phyloP scores from a whole-genome alignment of 148 eudicot genomes.

The Rhododendron williamsianum region DNA sequence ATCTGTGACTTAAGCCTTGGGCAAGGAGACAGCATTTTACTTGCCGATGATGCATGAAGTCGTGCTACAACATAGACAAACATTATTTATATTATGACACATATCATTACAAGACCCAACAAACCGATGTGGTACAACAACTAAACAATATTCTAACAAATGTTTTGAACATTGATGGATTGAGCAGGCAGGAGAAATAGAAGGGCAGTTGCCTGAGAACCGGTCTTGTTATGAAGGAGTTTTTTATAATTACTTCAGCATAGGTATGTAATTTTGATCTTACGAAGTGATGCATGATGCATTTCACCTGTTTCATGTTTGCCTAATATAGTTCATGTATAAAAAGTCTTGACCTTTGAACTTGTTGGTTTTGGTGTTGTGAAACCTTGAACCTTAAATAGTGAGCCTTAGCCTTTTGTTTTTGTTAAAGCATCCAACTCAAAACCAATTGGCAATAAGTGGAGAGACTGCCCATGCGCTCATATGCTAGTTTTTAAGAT shows the following conservation, averaged over 20 bases:
- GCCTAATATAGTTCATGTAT: not conserved
- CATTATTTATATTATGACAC: too few species aligned
- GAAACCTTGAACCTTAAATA: constrained; percentile 1
- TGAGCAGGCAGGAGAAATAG: constrained; percentile 53
- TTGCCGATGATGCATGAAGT: not conserved
- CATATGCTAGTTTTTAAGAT: too few species aligned
- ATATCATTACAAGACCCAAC: too few species aligned
- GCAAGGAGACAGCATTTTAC: not conserved
- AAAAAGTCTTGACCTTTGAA: not conserved
- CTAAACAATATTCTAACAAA: not conserved
- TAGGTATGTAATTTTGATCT: constrained; percentile 45
- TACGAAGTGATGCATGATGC: not conserved
- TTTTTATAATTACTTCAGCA: constrained; percentile 89
- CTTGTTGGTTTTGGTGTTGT: not conserved
- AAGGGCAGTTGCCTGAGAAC: constrained; percentile 63
- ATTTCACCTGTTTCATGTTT: not conserved
- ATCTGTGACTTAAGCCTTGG: too few species aligned
- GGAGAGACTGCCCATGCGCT: too few species aligned
- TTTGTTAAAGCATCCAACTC: not conserved
- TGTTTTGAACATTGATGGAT: constrained; percentile 9
- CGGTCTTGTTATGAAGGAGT: constrained; percentile 76
- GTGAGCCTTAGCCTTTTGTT: not conserved
- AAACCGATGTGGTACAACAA: not conserved
- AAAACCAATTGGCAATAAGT: too few species aligned
- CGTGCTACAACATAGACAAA: not conserved